Base-by-base conservation (phyloP, 805 yeast species). In the Teunomyces barrocoloradensis region DNA sequence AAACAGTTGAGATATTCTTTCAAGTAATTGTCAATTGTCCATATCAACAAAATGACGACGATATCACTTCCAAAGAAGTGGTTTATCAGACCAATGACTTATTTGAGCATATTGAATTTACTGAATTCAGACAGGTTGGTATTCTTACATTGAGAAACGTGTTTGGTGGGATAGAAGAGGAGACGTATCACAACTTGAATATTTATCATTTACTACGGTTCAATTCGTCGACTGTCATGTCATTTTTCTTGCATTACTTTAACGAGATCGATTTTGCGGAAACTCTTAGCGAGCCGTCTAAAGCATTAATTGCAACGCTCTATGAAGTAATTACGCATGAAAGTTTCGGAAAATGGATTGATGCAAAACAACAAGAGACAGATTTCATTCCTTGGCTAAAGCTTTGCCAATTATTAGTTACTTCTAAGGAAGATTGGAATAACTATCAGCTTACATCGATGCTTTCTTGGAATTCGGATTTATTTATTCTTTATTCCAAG, bases 361-460 rank as follows among this genome's bases (percentile, higher is more conserved):
- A 23, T 32, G 2, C 36, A 3, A 33, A 21, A 11, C 17, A 39
- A 25, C 28, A 39, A 37, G 28, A 40, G 30, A 28, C 39, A 12
- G 2, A 30, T 18, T 44, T 50, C 15, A 45, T 40, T 5, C 11
- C 42, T 6, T 53, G 56, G 56, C 34, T 73, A 20, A 55, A 58
- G 34, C 46, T 60, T 6, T 45, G 57, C 11, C 79, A 75, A 50
- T 48, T 74, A 5, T 47, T 76, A 1, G 52, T 72, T 2, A 68
- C 75, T 1, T 63, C 69, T 11, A 68, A 65, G 43, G 73, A 67
- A 1, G 61, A 66, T 12, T 77, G 80, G 80, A 62, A 65, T 41
- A 66, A 67, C 30, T 59, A 60, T 25, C 64, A 74, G 46, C 47
- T 70, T 15, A 60, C 68, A 1, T 66, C 68, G 3, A 58, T 78